Evolutionary conservation across 805 yeast genomes (phyloP).

Genomic region (Komagataella kurtzmanii): DNA sequence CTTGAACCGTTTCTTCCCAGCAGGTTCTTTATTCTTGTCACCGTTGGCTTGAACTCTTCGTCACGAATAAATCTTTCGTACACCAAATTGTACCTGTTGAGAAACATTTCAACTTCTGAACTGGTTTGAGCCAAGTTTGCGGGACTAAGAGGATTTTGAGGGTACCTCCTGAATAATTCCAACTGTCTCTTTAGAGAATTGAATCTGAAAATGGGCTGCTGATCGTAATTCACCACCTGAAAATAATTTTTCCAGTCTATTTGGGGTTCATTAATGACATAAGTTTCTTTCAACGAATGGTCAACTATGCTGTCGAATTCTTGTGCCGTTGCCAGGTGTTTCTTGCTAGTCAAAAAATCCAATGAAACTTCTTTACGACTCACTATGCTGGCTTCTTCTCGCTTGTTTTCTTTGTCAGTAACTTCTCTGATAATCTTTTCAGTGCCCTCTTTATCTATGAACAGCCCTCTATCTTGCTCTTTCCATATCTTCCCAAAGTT

Average conservation of each 20-base stretch:
- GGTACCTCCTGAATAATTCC: conserved; percentile 15
- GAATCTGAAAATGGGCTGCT: conserved; percentile 53
- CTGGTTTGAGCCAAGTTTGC: conserved; percentile 11
- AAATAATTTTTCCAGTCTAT: conserved; percentile 67
- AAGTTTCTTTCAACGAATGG: not conserved
- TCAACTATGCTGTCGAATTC: not conserved
- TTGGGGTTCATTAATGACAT: not conserved
- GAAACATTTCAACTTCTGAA: conserved; percentile 26
- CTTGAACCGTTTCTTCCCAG: conserved; percentile 72
- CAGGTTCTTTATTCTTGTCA: conserved; percentile 72
- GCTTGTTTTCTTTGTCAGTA: conserved; percentile 4
- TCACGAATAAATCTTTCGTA: conserved; percentile 65
- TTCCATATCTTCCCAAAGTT: conserved; percentile 77
- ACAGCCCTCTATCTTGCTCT: conserved; percentile 76
- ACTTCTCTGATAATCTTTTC: conserved; percentile 32
- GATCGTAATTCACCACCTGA: conserved; percentile 45
- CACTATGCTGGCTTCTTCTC: conserved; percentile 1
- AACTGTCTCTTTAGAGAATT: conserved; percentile 53
- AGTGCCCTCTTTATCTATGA: conserved; percentile 67
- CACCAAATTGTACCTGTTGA: conserved; percentile 45
- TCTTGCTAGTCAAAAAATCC: not conserved
- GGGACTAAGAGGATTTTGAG: conserved; percentile 3
- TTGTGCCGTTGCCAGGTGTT: not conserved
- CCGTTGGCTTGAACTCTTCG: conserved; percentile 49
- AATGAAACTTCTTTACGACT: conserved; percentile 5